phyloP scores from a whole-genome alignment of 129 eudicot species.

The Flaveria trinervia region DNA sequence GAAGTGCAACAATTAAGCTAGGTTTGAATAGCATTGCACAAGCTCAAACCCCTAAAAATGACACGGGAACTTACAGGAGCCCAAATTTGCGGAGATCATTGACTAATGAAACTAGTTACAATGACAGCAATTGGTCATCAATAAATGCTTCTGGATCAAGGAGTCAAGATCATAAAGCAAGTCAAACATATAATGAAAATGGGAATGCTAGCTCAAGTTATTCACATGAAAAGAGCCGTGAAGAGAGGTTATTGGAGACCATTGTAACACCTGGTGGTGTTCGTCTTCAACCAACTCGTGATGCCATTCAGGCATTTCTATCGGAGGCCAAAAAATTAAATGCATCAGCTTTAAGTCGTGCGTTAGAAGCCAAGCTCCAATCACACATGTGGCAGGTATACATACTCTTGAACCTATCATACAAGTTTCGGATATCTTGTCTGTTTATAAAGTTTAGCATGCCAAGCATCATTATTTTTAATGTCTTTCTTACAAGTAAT shows the following conservation, averaged over 20 bases:
- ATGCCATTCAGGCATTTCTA: conserved; percentile 75
- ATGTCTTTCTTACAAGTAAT: not conserved
- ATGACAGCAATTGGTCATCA: conserved; percentile 43
- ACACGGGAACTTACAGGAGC: conserved; percentile 76
- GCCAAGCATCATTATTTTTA: not conserved
- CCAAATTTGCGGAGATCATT: conserved; percentile 79
- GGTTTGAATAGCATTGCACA: conserved; percentile 73
- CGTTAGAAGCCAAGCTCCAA: conserved; percentile 73
- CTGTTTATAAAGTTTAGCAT: not conserved
- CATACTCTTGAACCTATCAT: not conserved
- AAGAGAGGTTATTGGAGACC: conserved; percentile 81
- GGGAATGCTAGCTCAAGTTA: conserved; percentile 52
- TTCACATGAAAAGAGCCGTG: conserved; percentile 60
- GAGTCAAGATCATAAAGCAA: conserved; percentile 54
- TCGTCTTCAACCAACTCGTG: conserved; percentile 89
- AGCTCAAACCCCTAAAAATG: conserved; percentile 59
- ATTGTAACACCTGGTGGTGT: conserved; percentile 90
- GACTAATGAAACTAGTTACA: conserved; percentile 55
- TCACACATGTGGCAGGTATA: conserved; percentile 88
- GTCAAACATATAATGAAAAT: conserved; percentile 42
- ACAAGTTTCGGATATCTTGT: conserved; percentile 12
- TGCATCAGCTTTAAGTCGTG: conserved; percentile 59
- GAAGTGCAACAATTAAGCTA: conserved; percentile 84
- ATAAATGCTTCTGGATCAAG: conserved; percentile 51
- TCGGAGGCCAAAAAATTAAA: conserved; percentile 69